Evolutionary conservation across 2,329 filamentous ascomycete genomes (phyloP), one percentile per base, ranked within the genome.

Genomic region (Cercospora sp.): DNA sequence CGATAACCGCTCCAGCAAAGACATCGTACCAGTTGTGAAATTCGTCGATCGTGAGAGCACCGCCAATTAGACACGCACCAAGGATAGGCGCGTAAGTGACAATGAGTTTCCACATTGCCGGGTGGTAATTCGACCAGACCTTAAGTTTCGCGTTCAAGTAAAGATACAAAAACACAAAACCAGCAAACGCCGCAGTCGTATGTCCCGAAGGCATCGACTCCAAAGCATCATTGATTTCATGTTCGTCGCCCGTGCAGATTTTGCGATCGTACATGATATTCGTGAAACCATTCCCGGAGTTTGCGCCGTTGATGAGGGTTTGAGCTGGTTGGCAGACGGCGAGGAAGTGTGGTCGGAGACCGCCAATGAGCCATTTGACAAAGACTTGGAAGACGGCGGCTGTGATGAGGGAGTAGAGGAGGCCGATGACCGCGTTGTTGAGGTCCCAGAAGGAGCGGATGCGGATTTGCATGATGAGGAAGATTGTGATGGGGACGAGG

Each of bases 61-160:
- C 90, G 1, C 86, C 89, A 53, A 93, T 91, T 2, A 93, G 81
- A 2, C 83, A 83, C 0, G 90, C 90, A 2, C 87, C 89, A 0
- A 93, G 85, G 2, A 93, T 79, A 0, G 91, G 90, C 0, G 87
- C 84, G 73, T 90, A 90, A 26, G 87, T 81, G 16, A 83, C 85
- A 33, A 90, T 81, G 12, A 92, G 79, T 80, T 92, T 92, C 90
- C 90, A 92, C 84, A 91, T 87, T 12, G 87, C 83, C 0, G 90
- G 87, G 75, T 92, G 90, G 76, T 90, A 90, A 81, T 91, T 90
- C 70, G 86, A 81, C 73, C 89, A 92, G 65, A 92, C 86, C 83
- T 92, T 93, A 72, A 93, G 84, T 81, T 93, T 93, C 59, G 89
- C 90, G 77, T 93, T 93, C 55, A 93, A 85, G 80, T 92, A 93